A percentile compares a stretch with the other conserved stretches of the same genome.
Conservation (phyloP, 139 green algal species). For the Picochlorum sp. region DNA sequence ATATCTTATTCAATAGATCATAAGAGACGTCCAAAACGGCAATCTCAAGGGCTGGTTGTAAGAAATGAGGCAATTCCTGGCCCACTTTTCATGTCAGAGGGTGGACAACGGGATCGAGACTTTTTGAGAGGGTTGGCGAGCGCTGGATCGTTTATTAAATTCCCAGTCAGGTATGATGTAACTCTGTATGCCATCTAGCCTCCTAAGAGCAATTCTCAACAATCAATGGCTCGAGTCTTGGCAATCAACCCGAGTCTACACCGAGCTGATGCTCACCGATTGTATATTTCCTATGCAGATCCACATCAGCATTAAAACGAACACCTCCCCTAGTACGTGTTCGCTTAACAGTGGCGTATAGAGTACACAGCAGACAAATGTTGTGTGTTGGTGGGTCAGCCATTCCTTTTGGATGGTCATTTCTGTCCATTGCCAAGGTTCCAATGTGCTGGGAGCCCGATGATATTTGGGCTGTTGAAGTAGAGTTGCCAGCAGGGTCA, state of each 20-base stretch:
- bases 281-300: background rate
- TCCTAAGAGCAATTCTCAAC: no score
- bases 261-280: background rate
- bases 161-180: background rate
- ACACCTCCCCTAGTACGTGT: conserved; percentile 50
- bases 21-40: no score
- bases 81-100: conserved; percentile 2
- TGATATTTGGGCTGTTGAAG: conserved; percentile 79
- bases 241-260: no score
- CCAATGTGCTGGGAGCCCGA: conserved; percentile 77
- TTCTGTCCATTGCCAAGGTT: conserved; percentile 85
- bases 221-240: no score
- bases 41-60: no score
- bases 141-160: conserved; percentile 3
- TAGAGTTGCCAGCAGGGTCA: conserved; percentile 70
- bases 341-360: conserved; percentile 66
- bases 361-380: conserved; percentile 83
- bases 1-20: no score
- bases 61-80: background rate
- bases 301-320: background rate
- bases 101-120: background rate
- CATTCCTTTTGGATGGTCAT: conserved; percentile 83
- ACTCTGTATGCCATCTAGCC: no score
- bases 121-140: background rate
- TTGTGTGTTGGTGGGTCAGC: conserved; percentile 75